phyloP scores from a whole-genome alignment of 768 basidiomycete species.

The Baorangia bicolor region DNA sequence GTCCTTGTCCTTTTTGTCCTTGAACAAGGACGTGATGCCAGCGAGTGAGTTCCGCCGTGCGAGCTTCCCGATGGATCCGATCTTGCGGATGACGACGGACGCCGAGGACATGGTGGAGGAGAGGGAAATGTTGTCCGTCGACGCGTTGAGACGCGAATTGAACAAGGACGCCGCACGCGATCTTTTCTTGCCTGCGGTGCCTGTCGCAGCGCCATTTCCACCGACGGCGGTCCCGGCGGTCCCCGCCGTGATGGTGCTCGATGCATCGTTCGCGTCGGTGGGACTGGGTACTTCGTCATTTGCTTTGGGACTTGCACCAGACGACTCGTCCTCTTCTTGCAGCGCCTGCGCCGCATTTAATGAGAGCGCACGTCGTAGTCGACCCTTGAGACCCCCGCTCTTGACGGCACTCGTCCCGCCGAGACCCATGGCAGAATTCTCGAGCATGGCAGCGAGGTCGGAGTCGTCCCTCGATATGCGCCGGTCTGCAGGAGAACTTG shows the following conservation, averaged over 20 bases:
- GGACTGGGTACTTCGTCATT: constrained; percentile 34
- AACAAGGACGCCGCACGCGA: constrained; percentile 75
- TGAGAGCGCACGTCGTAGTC: constrained; percentile 70
- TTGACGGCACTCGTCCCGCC: constrained; percentile 39
- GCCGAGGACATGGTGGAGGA: constrained; percentile 93
- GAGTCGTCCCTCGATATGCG: constrained; percentile 79
- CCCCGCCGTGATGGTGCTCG: constrained; percentile 41
- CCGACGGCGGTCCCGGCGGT: constrained; percentile 19
- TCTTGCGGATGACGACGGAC: constrained; percentile 94
- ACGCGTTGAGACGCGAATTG: constrained; percentile 84
- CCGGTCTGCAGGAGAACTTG: constrained; percentile 61
- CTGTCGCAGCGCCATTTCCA: constrained; percentile 20
- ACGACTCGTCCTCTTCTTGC: constrained; percentile 41
- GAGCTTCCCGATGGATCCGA: constrained; percentile 87
- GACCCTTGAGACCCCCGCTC: constrained; percentile 72
- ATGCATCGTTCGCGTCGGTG: constrained; percentile 27
- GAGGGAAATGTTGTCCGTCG: constrained; percentile 93
- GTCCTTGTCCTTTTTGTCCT: constrained; percentile 64
- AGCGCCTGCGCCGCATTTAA: constrained; percentile 60
- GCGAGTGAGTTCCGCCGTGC: constrained; percentile 86
- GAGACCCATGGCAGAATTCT: constrained; percentile 40
- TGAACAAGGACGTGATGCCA: constrained; percentile 92
- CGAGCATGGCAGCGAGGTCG: constrained; percentile 57
- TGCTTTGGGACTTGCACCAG: constrained; percentile 9
- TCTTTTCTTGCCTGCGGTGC: constrained; percentile 57